Evolutionary conservation across 768 basidiomycete genomes (phyloP), one percentile per base, ranked within the genome.

Genomic region (Mycena haematopus): DNA sequence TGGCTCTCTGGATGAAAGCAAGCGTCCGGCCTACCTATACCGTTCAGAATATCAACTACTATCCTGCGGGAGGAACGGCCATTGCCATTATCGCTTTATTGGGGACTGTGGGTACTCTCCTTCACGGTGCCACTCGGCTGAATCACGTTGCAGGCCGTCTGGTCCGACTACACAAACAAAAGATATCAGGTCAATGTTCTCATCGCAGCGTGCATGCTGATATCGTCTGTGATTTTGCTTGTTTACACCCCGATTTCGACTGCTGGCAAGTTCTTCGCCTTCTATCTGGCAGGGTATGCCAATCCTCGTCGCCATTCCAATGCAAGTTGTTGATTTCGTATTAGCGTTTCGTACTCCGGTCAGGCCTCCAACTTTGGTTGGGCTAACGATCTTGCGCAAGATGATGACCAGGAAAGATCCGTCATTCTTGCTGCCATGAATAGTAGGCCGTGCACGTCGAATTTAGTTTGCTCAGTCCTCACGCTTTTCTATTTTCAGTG

Each of bases 291-390:
- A 1, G 60, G 62, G 81, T 78, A 10, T 11, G 63, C 17, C n/a
- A n/a, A 22, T 22, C 4, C 24, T 27, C 29, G 22, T 31, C 29
- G 6, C 25, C 22, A 45, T 5, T 15, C n/a, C 31, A 40, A 35
- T n/a, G 1, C n/a, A 31, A n/a, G 27, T 52, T 22, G 38, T 51
- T 15, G 56, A 86, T 83, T 86, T 70, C 69, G 86, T 11, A 82
- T 84, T 6, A 88, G 89, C 2, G 86, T 88, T 17, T 85, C 88
- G 7, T 92, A 88, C 69, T 82, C 89, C 0, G 89, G 90, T 11
- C 91, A 92, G 70, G 91, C 89, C 7, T 86, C 84, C 19, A 92
- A 89, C 25, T 91, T 92, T 69, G 86, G 86, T 15, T 91, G 91
- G 91, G 89, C 90, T n/a, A 92, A 92, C 72, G 87, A 90, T 70